Conservation (phyloP, 2,329 filamentous ascomycete genomes). For the Aspergillus caelatus region DNA sequence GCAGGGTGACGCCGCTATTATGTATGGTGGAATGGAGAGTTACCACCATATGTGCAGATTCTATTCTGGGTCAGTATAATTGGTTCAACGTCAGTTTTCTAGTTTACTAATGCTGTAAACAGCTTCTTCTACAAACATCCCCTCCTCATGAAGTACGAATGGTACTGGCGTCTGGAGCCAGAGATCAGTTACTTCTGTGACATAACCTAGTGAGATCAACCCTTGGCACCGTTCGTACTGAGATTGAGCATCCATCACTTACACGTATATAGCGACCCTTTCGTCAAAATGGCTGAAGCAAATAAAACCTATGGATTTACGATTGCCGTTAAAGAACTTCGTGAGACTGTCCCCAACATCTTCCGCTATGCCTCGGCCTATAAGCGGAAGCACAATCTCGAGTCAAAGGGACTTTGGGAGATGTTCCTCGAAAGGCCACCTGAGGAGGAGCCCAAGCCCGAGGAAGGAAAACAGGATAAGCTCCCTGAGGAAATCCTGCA, state of each 20-base stretch:
- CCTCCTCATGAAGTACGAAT: conserved; percentile 93
- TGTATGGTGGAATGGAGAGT: conserved; percentile 98
- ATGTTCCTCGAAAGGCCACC: conserved; percentile 87
- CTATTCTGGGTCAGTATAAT: conserved; percentile 81
- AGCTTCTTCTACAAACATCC: conserved; percentile 98
- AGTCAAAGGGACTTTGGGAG: conserved; percentile 92
- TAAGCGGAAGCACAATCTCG: conserved; percentile 87
- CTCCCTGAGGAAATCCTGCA: conserved; percentile 81
- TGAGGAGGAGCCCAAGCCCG: conserved; percentile 55
- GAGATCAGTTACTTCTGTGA: conserved; percentile 99
- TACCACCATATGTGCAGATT: conserved; percentile 99
- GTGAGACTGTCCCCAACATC: conserved; percentile 97
- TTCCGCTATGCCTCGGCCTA: conserved; percentile 99
- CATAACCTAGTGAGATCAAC: conserved; percentile 83
- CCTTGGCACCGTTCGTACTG: background rate
- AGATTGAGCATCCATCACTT: conserved; percentile 26
- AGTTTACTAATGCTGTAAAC: conserved; percentile 21
- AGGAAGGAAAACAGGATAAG: conserved; percentile 67
- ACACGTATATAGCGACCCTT: conserved; percentile 72
- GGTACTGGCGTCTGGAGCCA: conserved; percentile 99
- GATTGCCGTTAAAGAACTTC: conserved; percentile 96
- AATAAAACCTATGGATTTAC: conserved; percentile 99
- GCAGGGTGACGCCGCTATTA: conserved; percentile 95
- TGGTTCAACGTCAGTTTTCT: background rate
- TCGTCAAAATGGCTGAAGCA: conserved; percentile 86